phyloP scores from a whole-genome alignment of 1,284 basidiomycete genomes.

The Inonotus obliquus region DNA sequence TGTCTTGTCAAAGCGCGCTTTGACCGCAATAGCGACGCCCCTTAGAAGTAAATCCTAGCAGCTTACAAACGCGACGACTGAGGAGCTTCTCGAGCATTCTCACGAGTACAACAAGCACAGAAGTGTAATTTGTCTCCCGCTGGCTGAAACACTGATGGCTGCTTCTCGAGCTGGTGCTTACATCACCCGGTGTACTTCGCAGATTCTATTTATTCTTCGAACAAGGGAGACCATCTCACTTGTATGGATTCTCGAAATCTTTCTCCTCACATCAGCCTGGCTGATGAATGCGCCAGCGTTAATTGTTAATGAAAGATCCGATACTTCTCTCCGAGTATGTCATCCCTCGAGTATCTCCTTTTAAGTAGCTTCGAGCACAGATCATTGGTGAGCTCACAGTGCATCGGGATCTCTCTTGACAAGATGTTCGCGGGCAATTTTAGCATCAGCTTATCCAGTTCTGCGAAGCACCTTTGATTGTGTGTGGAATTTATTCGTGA shows the following conservation, averaged over 20 bases:
- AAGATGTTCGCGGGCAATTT: neutral
- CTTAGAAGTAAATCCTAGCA: neutral
- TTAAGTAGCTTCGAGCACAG: neutral
- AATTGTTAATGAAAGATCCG: neutral
- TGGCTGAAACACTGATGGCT: neutral
- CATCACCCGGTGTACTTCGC: neutral
- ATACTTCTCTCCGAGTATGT: neutral
- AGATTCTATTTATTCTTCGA: neutral
- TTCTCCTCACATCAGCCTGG: neutral
- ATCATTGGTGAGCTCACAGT: neutral
- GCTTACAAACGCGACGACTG: neutral
- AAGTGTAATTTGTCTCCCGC: neutral
- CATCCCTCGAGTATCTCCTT: neutral
- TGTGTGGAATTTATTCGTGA: neutral
- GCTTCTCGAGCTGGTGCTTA: neutral
- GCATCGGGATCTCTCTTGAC: neutral
- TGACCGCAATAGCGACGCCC: neutral
- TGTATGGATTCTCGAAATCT: neutral
- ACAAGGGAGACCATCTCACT: neutral
- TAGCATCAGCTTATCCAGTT: neutral
- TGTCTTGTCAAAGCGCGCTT: neutral
- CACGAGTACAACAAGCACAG: neutral
- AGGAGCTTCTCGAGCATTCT: neutral
- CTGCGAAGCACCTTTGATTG: neutral
- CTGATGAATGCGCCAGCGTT: neutral